Evolutionary conservation across 2,329 filamentous ascomycete genomes (phyloP), one percentile per base, ranked within the genome.

Genomic region (Tolypocladium amazonense): DNA sequence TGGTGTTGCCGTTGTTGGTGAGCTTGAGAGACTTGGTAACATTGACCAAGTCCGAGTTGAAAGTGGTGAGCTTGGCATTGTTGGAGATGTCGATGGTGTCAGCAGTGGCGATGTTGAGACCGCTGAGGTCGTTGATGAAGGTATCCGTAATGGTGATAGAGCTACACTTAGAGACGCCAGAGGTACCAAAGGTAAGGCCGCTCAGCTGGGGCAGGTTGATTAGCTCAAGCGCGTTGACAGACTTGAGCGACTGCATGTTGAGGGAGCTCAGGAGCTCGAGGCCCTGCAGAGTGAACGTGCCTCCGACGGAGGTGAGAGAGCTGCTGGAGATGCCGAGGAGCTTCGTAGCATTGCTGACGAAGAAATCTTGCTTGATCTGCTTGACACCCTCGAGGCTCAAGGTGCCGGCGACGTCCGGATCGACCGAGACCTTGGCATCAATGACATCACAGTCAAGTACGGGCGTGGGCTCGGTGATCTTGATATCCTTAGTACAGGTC

Each of bases 71-170:
- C 71, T 88, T 87, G 63, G 78, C 79, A 85, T 97, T 97, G 87
- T 96, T 96, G 83, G 90, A 88, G 76, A 99, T 88, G 73, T 89
- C 80, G 72, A 99, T 84, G 65, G 78, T 81, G 60, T 84, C 81
- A 59, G 91, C 87, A n/a, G 82, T 81, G 64, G 84, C 76, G 64
- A 97, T 81, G 72, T 91, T 88, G 73, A 99, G 89, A 70, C 91
- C 92, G 65, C 87, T 81, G 62, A 99, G 83, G 65, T 82, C 85
- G 72, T 79, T 82, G 67, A 99, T 84, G 75, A 87, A 86, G 57
- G 94, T 99, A 80, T 99, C 94, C 76, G 86, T 83, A 72, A 99
- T 92, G 66, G 78, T 76, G 67, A 99, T 83, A 64, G 77, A 82
- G 64, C 77, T 77, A 62, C 89, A 89, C 73, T 85, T 78, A 67